Base-by-base conservation (phyloP, 2,329 filamentous ascomycete genomes). In the Fusarium decemcellulare region DNA sequence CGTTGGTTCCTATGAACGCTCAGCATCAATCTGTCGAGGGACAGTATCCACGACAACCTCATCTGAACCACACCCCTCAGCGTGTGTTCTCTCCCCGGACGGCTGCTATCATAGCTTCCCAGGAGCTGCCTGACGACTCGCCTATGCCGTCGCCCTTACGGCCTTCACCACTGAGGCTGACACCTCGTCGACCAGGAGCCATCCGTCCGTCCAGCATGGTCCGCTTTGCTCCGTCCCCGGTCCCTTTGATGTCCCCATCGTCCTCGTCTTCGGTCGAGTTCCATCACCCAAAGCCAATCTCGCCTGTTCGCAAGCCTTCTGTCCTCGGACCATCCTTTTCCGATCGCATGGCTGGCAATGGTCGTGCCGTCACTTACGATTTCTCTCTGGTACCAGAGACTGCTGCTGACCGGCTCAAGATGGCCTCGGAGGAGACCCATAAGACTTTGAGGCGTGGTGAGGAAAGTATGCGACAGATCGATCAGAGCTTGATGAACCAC, bases 321-420 rank as follows among this genome's bases (percentile, higher is more conserved):
- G 32, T 56, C 2, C 30, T 52, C 5, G 58, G 52, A 3, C 58
- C 58, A 1, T 61, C 53, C 11, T 72, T 70, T 15, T 29, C 58
- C 6, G 42, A 67, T 4, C 69, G 66, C 9, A 53, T 72, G 7
- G 42, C 59, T 10, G 14, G 8, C 27, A 15, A 11, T 12, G 34
- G 32, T 10, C 57, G 58, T n/a, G 32, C 57, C 2, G 15, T 61
- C 23, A 52, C 61, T 2, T 51, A 50, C 27, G 37, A 46, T 2
- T 69, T 66, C 40, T 55, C 68, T 7, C 50, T 29, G 3, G 46
- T 55, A n/a, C 67, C 63, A 27, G 46, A 55, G 4, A 34, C 53
- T 16, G 70, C 64, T n/a, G 64, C 53, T 15, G 40, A 56, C 5
- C 40, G 69, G 15, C 68, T 61, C 23, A 57, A 61, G 37, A 40